phyloP scores from a whole-genome alignment of 1,139 yeast genomes.

The Schizosaccharomyces versatilis region DNA sequence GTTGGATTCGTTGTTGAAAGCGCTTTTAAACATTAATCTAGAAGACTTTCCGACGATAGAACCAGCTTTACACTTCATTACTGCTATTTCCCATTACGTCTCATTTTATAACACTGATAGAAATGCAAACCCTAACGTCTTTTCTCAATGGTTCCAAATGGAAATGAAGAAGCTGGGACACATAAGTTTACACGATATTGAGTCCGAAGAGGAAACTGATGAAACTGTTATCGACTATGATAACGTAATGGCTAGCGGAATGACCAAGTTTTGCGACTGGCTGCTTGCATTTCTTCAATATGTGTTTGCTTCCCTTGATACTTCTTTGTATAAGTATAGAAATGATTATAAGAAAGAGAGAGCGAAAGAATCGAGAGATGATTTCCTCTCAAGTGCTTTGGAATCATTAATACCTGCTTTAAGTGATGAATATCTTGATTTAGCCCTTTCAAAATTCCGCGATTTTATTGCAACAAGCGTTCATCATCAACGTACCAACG shows the following conservation, averaged over 20 bases:
- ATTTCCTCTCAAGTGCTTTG: too few relatives aligned
- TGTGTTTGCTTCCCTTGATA: slow-evolving; percentile 46
- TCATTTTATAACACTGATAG: slow-evolving; percentile 10
- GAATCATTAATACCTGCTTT: background rate
- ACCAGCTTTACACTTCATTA: too few relatives aligned
- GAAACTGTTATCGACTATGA: slow-evolving; percentile 27
- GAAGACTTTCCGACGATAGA: too few relatives aligned
- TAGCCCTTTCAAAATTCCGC: background rate
- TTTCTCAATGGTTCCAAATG: slow-evolving; percentile 49
- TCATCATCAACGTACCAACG: background rate
- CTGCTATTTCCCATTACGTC: too few relatives aligned
- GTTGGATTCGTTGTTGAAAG: too few relatives aligned
- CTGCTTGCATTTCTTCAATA: slow-evolving; percentile 36
- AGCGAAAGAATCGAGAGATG: slow-evolving; percentile 12
- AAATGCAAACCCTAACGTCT: slow-evolving; percentile 30
- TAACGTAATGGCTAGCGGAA: slow-evolving; percentile 47
- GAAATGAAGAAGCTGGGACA: slow-evolving; percentile 14
- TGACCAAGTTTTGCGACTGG: slow-evolving; percentile 46
- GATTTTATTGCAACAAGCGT: background rate
- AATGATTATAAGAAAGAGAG: slow-evolving; percentile 18
- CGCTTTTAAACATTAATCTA: too few relatives aligned
- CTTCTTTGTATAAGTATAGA: slow-evolving; percentile 33
- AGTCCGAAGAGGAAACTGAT: slow-evolving; percentile 12
- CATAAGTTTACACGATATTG: slow-evolving; percentile 7
- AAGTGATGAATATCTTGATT: background rate